Evolutionary conservation across 2,329 filamentous ascomycete species (phyloP).

Genomic region (Fonsecaea nubica): DNA sequence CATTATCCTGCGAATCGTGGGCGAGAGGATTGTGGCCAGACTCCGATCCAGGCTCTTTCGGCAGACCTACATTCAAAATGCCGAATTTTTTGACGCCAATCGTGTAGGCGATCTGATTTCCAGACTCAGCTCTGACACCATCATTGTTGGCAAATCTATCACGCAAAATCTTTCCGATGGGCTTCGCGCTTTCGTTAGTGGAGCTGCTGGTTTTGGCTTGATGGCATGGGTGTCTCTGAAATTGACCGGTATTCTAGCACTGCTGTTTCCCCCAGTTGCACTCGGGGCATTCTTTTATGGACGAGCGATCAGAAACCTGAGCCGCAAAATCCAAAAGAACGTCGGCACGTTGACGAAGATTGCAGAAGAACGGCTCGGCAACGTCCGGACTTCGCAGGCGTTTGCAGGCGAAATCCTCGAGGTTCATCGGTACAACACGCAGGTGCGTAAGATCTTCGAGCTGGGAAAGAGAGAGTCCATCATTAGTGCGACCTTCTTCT

Average conservation of each 20-base stretch:
- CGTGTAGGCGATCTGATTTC: constrained; percentile 95
- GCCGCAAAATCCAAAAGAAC: constrained; percentile 91
- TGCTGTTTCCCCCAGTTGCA: constrained; percentile 91
- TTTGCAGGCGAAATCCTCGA: constrained; percentile 94
- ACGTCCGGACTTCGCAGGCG: constrained; percentile 94
- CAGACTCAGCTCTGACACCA: constrained; percentile 90
- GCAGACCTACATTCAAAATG: constrained; percentile 93
- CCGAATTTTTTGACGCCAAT: constrained; percentile 93
- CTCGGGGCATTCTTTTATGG: constrained; percentile 92
- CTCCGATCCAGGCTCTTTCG: constrained; percentile 89
- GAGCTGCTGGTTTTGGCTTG: constrained; percentile 83
- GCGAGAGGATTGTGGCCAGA: constrained; percentile 90
- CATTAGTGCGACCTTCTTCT: constrained; percentile 90
- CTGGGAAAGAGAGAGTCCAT: constrained; percentile 86
- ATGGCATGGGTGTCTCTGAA: constrained; percentile 97
- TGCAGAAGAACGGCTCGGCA: constrained; percentile 95
- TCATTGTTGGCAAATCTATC: constrained; percentile 98
- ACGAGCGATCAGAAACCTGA: constrained; percentile 83
- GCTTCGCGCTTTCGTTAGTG: constrained; percentile 87
- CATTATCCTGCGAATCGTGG: constrained; percentile 89
- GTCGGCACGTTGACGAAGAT: constrained; percentile 93
- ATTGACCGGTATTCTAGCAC: constrained; percentile 81
- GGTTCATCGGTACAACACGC: constrained; percentile 86
- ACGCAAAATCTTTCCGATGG: constrained; percentile 98
- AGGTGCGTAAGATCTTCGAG: constrained; percentile 89